Evolutionary conservation across 2,329 filamentous ascomycete genomes (phyloP), one percentile per base, ranked within the genome.

Genomic region (Hypoxylon sp.): DNA sequence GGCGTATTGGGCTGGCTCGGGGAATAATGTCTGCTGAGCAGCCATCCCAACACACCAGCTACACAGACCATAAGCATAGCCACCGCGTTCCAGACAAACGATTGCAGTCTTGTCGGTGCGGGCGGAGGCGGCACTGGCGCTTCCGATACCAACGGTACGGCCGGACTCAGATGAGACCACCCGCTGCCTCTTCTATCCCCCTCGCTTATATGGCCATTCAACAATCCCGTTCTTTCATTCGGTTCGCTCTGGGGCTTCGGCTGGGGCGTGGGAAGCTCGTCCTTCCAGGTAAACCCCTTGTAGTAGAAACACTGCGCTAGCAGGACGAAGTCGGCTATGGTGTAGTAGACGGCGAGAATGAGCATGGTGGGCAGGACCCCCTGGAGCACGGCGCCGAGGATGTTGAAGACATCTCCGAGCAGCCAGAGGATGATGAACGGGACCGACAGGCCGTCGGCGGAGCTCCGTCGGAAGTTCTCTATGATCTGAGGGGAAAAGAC

Each of bases 401-500:
- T 96, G 76, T 98, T 98, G 84, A 97, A 97, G 69, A 97, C 89
- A 88, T 99, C 95, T 54, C 95, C 95, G 1, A 90, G 84, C 1
- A 97, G 85, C 95, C 95, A 99, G 72, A 97, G 87, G 63, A 96
- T 89, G 74, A 98, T 89, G 81, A 98, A 99, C 58, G 94, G 90
- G 13, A 97, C 86, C 0, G 92, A 97, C 1, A 98, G 84, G 2
- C 93, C 94, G 75, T 97, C 93, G 60, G 93, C 92, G 41, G 91
- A 96, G 69, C 87, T 82, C 58, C 93, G 87, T 67, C 89, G 89
- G 80, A 97, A 97, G 76, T 97, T 97, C 74, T 97, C 93, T 71
- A 97, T 90, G 71, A 99, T 97, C 72, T 99, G 95, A 1, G 95
- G 95, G 0, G 93, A 95, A 81, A 97, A 99, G 60, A 99, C 95